These are phyloP conservation scores for Kwoniella sp. DNA, from an alignment of 768 basidiomycete genomes.

Conservation along the genomic window DNA sequence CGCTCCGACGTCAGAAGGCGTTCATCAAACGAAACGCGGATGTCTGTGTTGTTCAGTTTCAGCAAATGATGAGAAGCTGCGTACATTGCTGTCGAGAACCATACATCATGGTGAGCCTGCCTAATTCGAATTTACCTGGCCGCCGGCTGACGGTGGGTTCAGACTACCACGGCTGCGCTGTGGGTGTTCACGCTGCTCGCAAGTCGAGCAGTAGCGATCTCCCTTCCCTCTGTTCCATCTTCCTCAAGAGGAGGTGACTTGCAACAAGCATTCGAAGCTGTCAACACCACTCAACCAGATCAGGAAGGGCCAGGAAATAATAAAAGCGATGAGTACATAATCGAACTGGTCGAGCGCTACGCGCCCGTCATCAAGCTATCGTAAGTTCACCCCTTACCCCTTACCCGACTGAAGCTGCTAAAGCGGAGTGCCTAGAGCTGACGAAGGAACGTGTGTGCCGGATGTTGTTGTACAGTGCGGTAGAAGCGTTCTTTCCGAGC, in stretches of 20 bases:
- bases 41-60: no score
- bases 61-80: no score
- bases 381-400: slow-evolving; percentile 28
- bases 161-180: slow-evolving; percentile 15
- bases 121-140: neutral
- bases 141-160: neutral
- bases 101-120: neutral
- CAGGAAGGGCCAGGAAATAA: neutral
- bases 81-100: no score
- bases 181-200: slow-evolving; percentile 2
- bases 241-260: neutral
- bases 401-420: no score
- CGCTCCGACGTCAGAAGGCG: no score
- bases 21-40: no score
- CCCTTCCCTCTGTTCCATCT: neutral
- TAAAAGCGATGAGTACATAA: slow-evolving; percentile 20
- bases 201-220: neutral
- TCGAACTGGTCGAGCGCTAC: slow-evolving; percentile 32
- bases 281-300: neutral
- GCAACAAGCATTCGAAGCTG: slow-evolving; percentile 3
- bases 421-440: neutral
- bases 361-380: slow-evolving; percentile 47
- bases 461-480: slow-evolving; percentile 15
- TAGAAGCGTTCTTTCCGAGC: slow-evolving; percentile 43
- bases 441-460: neutral